Evolutionary conservation across 768 basidiomycete genomes (phyloP).

Genomic region (Rhizopogon sp.): DNA sequence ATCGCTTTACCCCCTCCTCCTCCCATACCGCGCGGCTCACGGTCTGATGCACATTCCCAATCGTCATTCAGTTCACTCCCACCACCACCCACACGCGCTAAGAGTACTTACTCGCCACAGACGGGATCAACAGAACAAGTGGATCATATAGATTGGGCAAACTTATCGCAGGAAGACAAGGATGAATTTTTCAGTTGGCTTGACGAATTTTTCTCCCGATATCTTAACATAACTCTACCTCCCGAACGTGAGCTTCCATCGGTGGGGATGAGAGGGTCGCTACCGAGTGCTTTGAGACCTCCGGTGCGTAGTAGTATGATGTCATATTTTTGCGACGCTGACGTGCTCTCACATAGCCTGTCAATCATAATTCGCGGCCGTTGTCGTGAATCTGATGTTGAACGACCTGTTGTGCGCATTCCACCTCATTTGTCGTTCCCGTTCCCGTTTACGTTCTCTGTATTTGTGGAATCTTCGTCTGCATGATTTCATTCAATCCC

Average conservation of each 20-base stretch:
- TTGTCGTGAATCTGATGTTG: background rate
- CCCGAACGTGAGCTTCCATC: slow-evolving; percentile 1
- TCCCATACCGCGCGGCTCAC: slow-evolving; percentile 10
- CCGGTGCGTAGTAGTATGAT: slow-evolving; percentile 15
- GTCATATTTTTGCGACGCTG: background rate
- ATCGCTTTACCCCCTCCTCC: slow-evolving; percentile 14
- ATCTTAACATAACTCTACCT: slow-evolving; percentile 24
- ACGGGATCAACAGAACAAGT: background rate
- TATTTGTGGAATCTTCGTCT: background rate
- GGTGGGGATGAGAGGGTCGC: background rate
- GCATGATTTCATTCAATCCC: background rate
- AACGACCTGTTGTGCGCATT: too few relatives aligned
- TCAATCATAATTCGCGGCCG: background rate
- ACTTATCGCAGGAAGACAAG: slow-evolving; percentile 65
- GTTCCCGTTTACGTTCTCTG: background rate
- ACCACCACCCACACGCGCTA: slow-evolving; percentile 22
- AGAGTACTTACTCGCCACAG: slow-evolving; percentile 19
- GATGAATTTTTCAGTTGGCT: slow-evolving; percentile 72
- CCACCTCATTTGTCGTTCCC: background rate
- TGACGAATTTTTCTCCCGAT: slow-evolving; percentile 71
- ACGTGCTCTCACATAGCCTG: background rate
- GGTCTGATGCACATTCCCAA: slow-evolving; percentile 11
- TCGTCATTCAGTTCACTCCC: slow-evolving; percentile 12
- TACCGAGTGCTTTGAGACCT: background rate
- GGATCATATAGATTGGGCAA: slow-evolving; percentile 57